Evolutionary conservation across 2,329 filamentous ascomycete species (phyloP), one percentile per base, ranked within the genome.

Genomic region (Hypoxylon sp.): DNA sequence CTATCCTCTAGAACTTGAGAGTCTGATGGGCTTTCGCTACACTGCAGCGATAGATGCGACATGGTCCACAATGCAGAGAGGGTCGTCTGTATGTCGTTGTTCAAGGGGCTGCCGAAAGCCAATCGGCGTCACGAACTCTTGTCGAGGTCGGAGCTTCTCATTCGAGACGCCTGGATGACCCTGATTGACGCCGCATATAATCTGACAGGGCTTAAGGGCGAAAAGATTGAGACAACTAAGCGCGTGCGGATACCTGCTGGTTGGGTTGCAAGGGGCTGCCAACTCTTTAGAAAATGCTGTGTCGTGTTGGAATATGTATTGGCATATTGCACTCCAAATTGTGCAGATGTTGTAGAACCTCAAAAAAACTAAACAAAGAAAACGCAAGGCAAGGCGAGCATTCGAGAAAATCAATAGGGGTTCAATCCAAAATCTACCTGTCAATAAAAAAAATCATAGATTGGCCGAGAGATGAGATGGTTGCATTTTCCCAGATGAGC

Each of bases 11-110:
- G 67, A 67, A 65, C 54, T 55, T 73, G 67, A 70, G 75, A 74
- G 73, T 78, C 77, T 73, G 79, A 77, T 76, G 76, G 77, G 78
- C 77, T 80, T 76, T 83, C 79, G 76, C 80, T 80, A 78, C 78
- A 79, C 78, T 81, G 83, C 80, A 81, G 80, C 78, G 81, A 81
- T 81, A 83, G 82, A 80, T 86, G 85, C 80, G 84, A 85, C 84
- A 86, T 86, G 81, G 80, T 83, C 79, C 78, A 78, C 81, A 80
- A 81, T 81, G 80, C 80, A 75, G 76, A 73, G 70, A 72, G 74
- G 71, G 67, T 65, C 47, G 61, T 44, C 54, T 46, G 55, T 70
- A 56, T 68, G 68, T 77, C 63, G 71, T 67, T 57, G 67, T 55
- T 58, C 68, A 68, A 68, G 67, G 68, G 65, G 63, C 47, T 60